phyloP scores from a whole-genome alignment of 2,329 filamentous ascomycete genomes.

The Phaeoacremonium minimum region DNA sequence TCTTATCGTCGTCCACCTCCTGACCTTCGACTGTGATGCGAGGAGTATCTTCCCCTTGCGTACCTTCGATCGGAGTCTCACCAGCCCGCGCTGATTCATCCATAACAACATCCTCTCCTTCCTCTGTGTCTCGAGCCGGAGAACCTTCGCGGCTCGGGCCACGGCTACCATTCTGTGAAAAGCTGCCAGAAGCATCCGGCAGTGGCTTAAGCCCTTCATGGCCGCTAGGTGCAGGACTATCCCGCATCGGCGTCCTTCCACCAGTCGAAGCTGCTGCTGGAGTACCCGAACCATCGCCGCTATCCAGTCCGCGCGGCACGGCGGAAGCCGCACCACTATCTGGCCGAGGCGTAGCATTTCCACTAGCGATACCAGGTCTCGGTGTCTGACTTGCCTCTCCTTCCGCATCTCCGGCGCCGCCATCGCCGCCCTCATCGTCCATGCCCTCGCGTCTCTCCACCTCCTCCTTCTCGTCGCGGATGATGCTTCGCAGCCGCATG shows the following conservation, averaged over 20 bases:
- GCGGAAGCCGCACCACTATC: constrained; percentile 29
- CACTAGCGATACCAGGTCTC: constrained; percentile 42
- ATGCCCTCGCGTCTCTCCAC: constrained; percentile 83
- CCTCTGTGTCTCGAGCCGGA: constrained; percentile 24
- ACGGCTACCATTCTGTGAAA: constrained; percentile 33
- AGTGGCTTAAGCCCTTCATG: constrained; percentile 26
- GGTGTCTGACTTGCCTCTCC: constrained; percentile 47
- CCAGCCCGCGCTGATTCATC: constrained; percentile 38
- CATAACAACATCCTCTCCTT: constrained; percentile 57
- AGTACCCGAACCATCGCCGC: constrained; percentile 16
- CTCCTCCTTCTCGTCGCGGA: constrained; percentile 93
- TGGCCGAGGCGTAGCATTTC: constrained; percentile 44
- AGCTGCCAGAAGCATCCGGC: constrained; percentile 20
- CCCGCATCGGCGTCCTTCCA: constrained; percentile 21
- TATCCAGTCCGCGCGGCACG: constrained; percentile 12
- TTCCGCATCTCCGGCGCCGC: constrained; percentile 27
- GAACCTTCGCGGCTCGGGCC: constrained; percentile 31
- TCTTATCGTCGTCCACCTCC: constrained; percentile 50
- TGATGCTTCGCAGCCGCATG: constrained; percentile 77
- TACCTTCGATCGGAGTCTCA: constrained; percentile 22
- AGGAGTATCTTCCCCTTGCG: constrained; percentile 38
- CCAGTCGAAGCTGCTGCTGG: constrained; percentile 19
- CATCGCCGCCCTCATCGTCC: constrained; percentile 63
- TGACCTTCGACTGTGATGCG: constrained; percentile 46
- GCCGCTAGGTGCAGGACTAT: constrained; percentile 22